Conservation (phyloP, 305 asterid genomes). For the Fraxinus sp. region DNA sequence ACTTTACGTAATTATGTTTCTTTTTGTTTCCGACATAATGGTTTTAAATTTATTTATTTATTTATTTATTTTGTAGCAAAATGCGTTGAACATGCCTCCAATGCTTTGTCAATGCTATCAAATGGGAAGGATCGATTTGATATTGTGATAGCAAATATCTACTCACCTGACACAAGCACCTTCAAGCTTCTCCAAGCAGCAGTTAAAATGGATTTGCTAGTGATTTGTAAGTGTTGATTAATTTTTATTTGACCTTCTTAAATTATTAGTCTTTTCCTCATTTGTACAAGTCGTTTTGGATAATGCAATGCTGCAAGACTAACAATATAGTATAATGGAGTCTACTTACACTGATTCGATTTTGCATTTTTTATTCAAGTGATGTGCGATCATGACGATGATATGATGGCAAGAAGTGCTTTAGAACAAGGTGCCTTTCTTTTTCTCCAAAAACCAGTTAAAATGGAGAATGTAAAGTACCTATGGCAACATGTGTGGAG, state of each 20-base stretch:
- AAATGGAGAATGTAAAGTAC: constrained; percentile 18
- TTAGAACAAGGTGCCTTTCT: constrained; percentile 47
- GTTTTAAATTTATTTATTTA: background rate
- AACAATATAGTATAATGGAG: background rate
- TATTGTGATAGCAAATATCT: constrained; percentile 36
- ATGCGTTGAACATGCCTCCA: constrained; percentile 29
- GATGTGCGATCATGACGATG: constrained; percentile 34
- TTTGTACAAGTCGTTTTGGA: background rate
- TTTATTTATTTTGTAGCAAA: background rate
- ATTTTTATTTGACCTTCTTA: background rate
- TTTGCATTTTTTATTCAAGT: constrained; percentile 27
- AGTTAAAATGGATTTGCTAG: constrained; percentile 25
- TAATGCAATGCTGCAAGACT: background rate
- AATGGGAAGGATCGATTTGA: constrained; percentile 35
- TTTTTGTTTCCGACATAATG: background rate
- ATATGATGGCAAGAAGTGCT: constrained; percentile 18
- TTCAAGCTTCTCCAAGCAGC: constrained; percentile 38
- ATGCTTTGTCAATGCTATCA: constrained; percentile 34
- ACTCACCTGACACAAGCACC: constrained; percentile 30
- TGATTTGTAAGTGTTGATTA: constrained; percentile 39
- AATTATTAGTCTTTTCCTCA: background rate
- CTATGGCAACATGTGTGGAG: constrained; percentile 49
- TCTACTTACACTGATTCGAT: background rate
- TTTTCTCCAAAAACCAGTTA: constrained; percentile 37
- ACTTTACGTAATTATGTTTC: too few species aligned